Conservation (phyloP, 1,139 yeast species). For the Suhomyces chickasaworum region DNA sequence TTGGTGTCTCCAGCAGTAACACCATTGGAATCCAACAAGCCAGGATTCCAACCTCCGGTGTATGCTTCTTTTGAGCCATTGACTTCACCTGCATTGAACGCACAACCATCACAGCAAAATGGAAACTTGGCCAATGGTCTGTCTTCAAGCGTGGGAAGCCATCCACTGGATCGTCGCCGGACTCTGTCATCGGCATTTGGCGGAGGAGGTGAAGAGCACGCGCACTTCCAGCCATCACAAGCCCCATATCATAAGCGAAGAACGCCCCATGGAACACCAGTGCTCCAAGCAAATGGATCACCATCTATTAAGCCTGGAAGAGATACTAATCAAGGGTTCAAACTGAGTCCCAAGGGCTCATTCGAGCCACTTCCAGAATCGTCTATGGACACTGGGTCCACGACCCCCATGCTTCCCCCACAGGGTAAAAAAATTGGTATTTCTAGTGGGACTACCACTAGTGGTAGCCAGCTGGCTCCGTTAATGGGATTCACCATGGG, state of each 20-base stretch:
- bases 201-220: slow-evolving; percentile 25
- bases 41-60: slow-evolving; percentile 34
- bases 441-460: slow-evolving; percentile 20
- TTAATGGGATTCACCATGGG: slow-evolving; percentile 56
- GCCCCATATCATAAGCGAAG: slow-evolving; percentile 32
- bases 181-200: slow-evolving; percentile 40
- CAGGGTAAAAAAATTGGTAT: slow-evolving; percentile 28
- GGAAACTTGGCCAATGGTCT: not conserved
- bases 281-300: slow-evolving; percentile 31
- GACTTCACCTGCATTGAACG: slow-evolving; percentile 69
- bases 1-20: slow-evolving; percentile 74
- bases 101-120: slow-evolving; percentile 28
- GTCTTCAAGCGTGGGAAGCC: not conserved
- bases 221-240: slow-evolving; percentile 8
- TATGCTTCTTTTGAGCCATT: slow-evolving; percentile 48
- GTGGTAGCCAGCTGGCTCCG: slow-evolving; percentile 15
- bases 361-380: slow-evolving; percentile 45
- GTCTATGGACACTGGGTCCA: slow-evolving; percentile 25
- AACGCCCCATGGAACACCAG: slow-evolving; percentile 54
- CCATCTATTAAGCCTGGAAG: slow-evolving; percentile 24
- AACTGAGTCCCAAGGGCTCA: slow-evolving; percentile 16
- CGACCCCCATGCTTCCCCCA: slow-evolving; percentile 46
- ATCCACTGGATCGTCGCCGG: slow-evolving; percentile 29
- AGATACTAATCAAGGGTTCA: not conserved
- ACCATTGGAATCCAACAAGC: slow-evolving; percentile 51